Evolutionary conservation across 805 yeast species (phyloP).

Genomic region (Candida orba): DNA sequence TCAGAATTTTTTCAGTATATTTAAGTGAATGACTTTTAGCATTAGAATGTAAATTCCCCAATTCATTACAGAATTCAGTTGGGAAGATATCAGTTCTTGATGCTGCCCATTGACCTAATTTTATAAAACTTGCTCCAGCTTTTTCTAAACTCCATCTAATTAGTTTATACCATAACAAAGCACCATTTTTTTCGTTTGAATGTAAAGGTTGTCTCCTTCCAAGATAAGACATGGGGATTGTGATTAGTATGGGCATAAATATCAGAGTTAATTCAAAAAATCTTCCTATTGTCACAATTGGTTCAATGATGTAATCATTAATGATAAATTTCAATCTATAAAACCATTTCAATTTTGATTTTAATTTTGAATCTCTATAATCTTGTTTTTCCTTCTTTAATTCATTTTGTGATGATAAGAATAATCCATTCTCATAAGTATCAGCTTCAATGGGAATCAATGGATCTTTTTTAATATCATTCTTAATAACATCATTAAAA

Average conservation of each 20-base stretch:
- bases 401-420: slow-evolving; percentile 52
- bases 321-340: slow-evolving; percentile 37
- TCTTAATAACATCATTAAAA: background rate
- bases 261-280: slow-evolving; percentile 60
- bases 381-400: slow-evolving; percentile 30
- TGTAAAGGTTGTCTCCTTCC: slow-evolving; percentile 12
- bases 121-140: slow-evolving; percentile 90
- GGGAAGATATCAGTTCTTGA: slow-evolving; percentile 93
- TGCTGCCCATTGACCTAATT: slow-evolving; percentile 99
- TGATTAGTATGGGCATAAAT: slow-evolving; percentile 61
- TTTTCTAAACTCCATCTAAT: slow-evolving; percentile 62
- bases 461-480: slow-evolving; percentile 2
- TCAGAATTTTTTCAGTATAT: slow-evolving; percentile 52
- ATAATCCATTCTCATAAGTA: slow-evolving; percentile 66
- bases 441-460: slow-evolving; percentile 41
- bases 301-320: slow-evolving; percentile 57
- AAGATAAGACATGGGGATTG: slow-evolving; percentile 51
- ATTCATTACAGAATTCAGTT: slow-evolving; percentile 63
- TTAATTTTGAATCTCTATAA: slow-evolving; percentile 25
- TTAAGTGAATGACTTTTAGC: slow-evolving; percentile 65
- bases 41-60: slow-evolving; percentile 74
- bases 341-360: slow-evolving; percentile 23
- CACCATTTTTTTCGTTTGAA: slow-evolving; percentile 48
- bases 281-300: slow-evolving; percentile 58
- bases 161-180: slow-evolving; percentile 61